Percentiles rank a stretch among this genome's conserved stretches.
Evolutionary conservation across 257 asterid species (phyloP).

Genomic region (Jacaranda copaia): DNA sequence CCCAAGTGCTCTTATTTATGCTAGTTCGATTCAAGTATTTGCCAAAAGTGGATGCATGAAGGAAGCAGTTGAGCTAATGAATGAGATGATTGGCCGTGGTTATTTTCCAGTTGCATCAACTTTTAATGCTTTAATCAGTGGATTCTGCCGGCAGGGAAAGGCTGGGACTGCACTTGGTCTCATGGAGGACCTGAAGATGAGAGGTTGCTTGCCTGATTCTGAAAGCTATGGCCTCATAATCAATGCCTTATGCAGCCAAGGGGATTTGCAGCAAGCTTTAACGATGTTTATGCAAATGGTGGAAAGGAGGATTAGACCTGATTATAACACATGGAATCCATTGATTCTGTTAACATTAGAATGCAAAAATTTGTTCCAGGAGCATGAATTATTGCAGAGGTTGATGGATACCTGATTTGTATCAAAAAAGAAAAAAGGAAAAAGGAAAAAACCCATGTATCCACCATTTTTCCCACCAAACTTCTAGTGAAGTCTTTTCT

Average conservation of each 20-base stretch:
- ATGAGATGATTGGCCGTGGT: conserved; percentile 60
- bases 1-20: conserved; percentile 74
- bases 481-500: background rate
- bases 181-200: conserved; percentile 68
- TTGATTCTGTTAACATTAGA: conserved; percentile 44
- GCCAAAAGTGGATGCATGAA: conserved; percentile 56
- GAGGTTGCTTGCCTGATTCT: conserved; percentile 59
- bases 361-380: conserved; percentile 38
- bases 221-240: conserved; percentile 63
- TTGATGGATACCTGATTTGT: conserved; percentile 35
- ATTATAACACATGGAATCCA: conserved; percentile 56
- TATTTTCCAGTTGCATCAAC: conserved; percentile 66
- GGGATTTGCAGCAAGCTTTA: conserved; percentile 58
- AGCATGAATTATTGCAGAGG: conserved; percentile 41
- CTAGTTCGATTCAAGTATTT: conserved; percentile 53
- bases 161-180: conserved; percentile 56
- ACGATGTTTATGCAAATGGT: conserved; percentile 64
- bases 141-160: conserved; percentile 68
- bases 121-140: conserved; percentile 53
- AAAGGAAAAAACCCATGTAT: too few species aligned
- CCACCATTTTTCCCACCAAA: background rate
- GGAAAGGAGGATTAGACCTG: conserved; percentile 62
- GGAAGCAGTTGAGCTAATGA: conserved; percentile 68
- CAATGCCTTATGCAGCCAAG: conserved; percentile 46
- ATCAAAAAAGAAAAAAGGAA: too few species aligned